These are phyloP conservation scores for Aspergillus glaucus DNA, from an alignment of 2,329 filamentous ascomycete species.

Conservation along the genomic window DNA sequence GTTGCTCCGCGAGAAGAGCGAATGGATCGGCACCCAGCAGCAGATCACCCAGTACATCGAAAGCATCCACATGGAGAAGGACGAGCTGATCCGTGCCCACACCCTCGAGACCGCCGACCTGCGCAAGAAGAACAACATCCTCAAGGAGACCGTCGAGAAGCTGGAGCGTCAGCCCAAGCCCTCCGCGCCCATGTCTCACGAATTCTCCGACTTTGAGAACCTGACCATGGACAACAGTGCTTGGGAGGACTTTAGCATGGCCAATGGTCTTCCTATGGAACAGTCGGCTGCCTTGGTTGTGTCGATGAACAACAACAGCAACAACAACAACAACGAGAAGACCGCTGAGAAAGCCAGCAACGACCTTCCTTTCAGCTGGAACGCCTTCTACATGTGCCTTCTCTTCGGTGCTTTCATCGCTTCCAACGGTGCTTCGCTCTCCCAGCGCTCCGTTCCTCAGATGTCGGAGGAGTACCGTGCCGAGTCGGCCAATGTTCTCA, in stretches of 20 bases:
- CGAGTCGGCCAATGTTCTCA: conserved; percentile 43
- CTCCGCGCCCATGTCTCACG: conserved; percentile 53
- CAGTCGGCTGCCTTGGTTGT: conserved; percentile 28
- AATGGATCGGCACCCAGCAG: conserved; percentile 67
- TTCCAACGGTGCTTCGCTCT: conserved; percentile 67
- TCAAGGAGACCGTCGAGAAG: conserved; percentile 59
- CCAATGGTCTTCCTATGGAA: conserved; percentile 53
- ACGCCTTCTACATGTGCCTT: conserved; percentile 86
- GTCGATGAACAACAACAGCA: conserved; percentile 16
- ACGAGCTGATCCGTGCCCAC: conserved; percentile 81
- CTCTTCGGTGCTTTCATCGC: conserved; percentile 94
- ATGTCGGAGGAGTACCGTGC: conserved; percentile 43
- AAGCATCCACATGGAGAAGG: conserved; percentile 74
- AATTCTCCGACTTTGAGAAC: conserved; percentile 76
- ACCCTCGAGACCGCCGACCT: conserved; percentile 86
- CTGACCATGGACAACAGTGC: conserved; percentile 68
- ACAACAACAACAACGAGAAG: conserved; percentile 26
- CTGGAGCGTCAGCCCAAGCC: conserved; percentile 34
- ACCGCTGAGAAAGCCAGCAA: conserved; percentile 47
- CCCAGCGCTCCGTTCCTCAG: conserved; percentile 49
- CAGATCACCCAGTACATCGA: conserved; percentile 70
- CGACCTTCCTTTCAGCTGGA: conserved; percentile 61
- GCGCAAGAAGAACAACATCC: conserved; percentile 82
- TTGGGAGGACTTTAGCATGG: conserved; percentile 78
- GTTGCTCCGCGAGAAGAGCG: conserved; percentile 49